phyloP scores from a whole-genome alignment of 495 filamentous ascomycete species.

The Peziza echinospora region DNA sequence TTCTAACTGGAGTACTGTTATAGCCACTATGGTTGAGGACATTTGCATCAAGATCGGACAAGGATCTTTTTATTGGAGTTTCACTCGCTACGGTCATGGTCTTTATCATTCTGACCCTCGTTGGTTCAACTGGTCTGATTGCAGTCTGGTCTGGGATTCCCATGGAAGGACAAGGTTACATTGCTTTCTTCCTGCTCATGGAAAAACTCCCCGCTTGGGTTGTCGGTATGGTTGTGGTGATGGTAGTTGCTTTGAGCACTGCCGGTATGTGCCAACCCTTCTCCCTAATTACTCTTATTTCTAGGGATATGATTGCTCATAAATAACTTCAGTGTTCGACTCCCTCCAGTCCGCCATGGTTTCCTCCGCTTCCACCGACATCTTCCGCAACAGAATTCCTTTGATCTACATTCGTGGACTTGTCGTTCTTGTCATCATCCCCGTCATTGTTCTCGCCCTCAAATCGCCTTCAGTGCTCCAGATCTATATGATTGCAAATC shows the following conservation, averaged over 20 bases:
- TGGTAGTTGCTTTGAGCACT: constrained; percentile 49
- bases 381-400: constrained; percentile 54
- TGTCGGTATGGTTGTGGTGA: constrained; percentile 50
- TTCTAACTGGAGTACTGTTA: no score
- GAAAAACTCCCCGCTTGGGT: constrained; percentile 49
- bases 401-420: constrained; percentile 43
- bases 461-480: constrained; percentile 48
- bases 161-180: constrained; percentile 34
- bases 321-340: constrained; percentile 30
- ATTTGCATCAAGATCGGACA: constrained; percentile 58
- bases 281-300: no score
- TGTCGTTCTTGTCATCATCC: constrained; percentile 46
- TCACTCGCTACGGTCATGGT: constrained; percentile 38
- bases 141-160: constrained; percentile 51
- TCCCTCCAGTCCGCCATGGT: constrained; percentile 57
- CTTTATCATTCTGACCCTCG: constrained; percentile 40
- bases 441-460: constrained; percentile 45
- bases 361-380: constrained; percentile 47
- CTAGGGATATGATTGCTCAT: no score
- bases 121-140: constrained; percentile 45
- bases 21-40: constrained; percentile 51
- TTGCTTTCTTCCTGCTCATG: constrained; percentile 52
- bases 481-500: constrained; percentile 56
- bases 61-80: constrained; percentile 48
- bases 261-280: constrained; percentile 29